Evolutionary conservation across 805 yeast species (phyloP).

Genomic region (Dipodascus geniculatus): DNA sequence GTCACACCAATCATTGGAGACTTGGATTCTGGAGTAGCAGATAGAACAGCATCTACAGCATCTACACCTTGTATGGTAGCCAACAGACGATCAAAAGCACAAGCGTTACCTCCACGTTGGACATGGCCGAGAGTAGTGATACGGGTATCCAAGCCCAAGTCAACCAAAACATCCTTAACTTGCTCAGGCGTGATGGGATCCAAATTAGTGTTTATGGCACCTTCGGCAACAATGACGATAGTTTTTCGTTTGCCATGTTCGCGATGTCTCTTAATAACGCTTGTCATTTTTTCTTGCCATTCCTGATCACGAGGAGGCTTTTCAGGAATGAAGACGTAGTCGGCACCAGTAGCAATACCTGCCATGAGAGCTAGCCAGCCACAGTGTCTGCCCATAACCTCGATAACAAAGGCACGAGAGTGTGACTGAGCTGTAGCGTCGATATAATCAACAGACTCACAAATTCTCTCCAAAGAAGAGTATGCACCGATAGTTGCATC

Average conservation of each 20-base stretch:
- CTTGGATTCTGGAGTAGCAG: slow-evolving; percentile 79
- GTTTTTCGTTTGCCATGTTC: slow-evolving; percentile 84
- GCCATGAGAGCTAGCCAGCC: slow-evolving; percentile 99
- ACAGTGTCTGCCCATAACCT: slow-evolving; percentile 99
- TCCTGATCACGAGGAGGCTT: slow-evolving; percentile 63
- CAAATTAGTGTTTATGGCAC: slow-evolving; percentile 78
- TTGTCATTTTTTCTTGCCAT: slow-evolving; percentile 75
- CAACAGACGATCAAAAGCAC: slow-evolving; percentile 80
- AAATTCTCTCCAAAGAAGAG: slow-evolving; percentile 85
- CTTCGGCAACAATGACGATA: slow-evolving; percentile 95
- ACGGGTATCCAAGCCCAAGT: slow-evolving; percentile 85
- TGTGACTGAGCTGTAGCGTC: slow-evolving; percentile 97
- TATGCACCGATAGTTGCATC: slow-evolving; percentile 96
- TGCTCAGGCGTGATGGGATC: slow-evolving; percentile 69
- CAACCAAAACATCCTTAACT: slow-evolving; percentile 73
- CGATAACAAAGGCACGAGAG: slow-evolving; percentile 93
- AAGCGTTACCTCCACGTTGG: slow-evolving; percentile 98
- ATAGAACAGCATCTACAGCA: slow-evolving; percentile 88
- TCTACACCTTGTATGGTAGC: slow-evolving; percentile 97
- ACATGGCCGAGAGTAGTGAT: slow-evolving; percentile 95
- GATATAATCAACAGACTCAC: slow-evolving; percentile 89
- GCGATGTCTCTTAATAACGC: slow-evolving; percentile 69
- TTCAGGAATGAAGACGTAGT: slow-evolving; percentile 89
- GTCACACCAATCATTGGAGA: slow-evolving; percentile 87
- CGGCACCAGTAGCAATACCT: slow-evolving; percentile 94